Evolutionary conservation across 129 eudicot genomes (phyloP).

Genomic region (Dittrichia graveolens): DNA sequence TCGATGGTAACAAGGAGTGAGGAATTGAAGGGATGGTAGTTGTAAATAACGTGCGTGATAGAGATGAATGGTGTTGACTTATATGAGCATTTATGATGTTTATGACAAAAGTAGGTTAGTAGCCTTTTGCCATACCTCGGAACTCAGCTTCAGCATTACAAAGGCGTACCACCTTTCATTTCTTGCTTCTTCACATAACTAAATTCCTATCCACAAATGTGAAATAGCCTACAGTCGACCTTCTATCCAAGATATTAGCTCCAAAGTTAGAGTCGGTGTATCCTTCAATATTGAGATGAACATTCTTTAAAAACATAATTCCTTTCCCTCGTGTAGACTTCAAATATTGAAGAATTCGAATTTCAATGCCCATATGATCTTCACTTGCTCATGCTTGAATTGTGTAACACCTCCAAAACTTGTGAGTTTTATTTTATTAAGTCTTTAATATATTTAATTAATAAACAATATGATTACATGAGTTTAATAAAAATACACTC

Average conservation of each 20-base stretch:
- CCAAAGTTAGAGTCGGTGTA: neutral
- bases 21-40: too few relatives aligned
- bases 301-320: neutral
- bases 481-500: too few relatives aligned
- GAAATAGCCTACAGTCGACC: neutral
- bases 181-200: neutral
- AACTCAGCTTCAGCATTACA: neutral
- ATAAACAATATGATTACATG: too few relatives aligned
- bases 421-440: too few relatives aligned
- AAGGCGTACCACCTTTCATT: neutral
- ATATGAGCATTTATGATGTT: too few relatives aligned
- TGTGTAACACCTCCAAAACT: too few relatives aligned
- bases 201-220: neutral
- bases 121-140: slow-evolving; percentile 4
- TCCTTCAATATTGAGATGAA: neutral
- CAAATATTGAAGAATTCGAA: neutral
- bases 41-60: too few relatives aligned
- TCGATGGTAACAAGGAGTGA: too few relatives aligned
- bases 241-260: neutral
- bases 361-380: neutral
- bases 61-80: too few relatives aligned
- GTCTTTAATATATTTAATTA: too few relatives aligned
- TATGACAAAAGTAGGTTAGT: too few relatives aligned
- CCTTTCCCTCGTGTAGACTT: slow-evolving; percentile 3
- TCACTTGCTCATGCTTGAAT: neutral